A percentile compares a stretch with the other conserved stretches of the same genome.
These are phyloP conservation scores for Blastomyces silverae DNA, from an alignment of 2,329 filamentous ascomycete species.

Conservation along the genomic window DNA sequence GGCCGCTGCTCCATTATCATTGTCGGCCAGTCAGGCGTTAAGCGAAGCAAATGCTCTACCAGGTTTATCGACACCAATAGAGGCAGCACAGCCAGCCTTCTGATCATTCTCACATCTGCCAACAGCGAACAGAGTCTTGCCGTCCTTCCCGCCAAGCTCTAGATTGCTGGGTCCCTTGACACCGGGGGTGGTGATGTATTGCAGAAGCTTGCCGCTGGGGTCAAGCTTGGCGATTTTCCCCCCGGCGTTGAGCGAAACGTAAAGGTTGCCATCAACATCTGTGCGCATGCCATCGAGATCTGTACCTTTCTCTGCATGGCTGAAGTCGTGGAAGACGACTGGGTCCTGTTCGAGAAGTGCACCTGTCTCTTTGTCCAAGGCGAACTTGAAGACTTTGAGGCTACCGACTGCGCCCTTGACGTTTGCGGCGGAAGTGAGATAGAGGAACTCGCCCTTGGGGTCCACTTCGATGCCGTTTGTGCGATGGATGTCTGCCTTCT, in stretches of 20 bases:
- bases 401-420: neutral
- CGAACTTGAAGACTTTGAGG: constrained; percentile 11
- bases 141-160: constrained; percentile 10
- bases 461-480: constrained; percentile 13
- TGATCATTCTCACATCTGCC: constrained; percentile 6
- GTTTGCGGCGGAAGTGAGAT: constrained; percentile 9
- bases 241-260: constrained; percentile 4
- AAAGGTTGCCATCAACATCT: constrained; percentile 13
- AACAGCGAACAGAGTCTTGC: constrained; percentile 10
- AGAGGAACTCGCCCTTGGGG: constrained; percentile 11
- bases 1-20: too few species aligned
- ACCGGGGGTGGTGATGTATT: constrained; percentile 6
- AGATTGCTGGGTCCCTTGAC: constrained; percentile 10
- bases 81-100: constrained; percentile 3
- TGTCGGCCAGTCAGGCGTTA: neutral
- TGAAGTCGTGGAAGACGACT: constrained; percentile 2
- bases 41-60: constrained; percentile 9
- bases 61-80: neutral
- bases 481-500: constrained; percentile 11
- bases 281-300: constrained; percentile 14
- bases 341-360: constrained; percentile 1
- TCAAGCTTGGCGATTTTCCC: constrained; percentile 10
- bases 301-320: neutral
- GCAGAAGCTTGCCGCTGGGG: constrained; percentile 6
- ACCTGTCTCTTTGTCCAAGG: constrained; percentile 6